These are phyloP conservation scores for Trametes sanguinea DNA, from an alignment of 768 basidiomycete genomes.

Conservation along the genomic window DNA sequence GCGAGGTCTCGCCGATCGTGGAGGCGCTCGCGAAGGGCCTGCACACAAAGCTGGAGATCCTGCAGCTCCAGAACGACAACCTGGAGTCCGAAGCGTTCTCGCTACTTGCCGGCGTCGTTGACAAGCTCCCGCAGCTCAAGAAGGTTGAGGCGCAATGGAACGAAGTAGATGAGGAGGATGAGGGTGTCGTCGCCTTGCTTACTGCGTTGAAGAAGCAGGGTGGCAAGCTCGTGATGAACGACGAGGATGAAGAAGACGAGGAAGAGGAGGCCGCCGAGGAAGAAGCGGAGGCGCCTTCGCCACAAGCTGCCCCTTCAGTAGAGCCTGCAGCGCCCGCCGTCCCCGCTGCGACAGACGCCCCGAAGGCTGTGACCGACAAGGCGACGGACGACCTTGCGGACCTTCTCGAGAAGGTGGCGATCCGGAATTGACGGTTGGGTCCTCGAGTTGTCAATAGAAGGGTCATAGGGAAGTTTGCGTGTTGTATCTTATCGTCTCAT, in stretches of 20 bases:
- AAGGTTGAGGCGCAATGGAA: constrained; percentile 89
- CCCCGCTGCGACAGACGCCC: constrained; percentile 2
- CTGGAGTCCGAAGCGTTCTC: constrained; percentile 69
- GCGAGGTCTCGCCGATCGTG: constrained; percentile 70
- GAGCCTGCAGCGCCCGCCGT: background rate
- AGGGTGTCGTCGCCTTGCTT: constrained; percentile 54
- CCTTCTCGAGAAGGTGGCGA: constrained; percentile 62
- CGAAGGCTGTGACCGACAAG: constrained; percentile 34
- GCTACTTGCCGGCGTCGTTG: constrained; percentile 67
- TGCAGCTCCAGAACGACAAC: constrained; percentile 93
- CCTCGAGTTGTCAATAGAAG: background rate
- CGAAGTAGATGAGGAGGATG: constrained; percentile 79
- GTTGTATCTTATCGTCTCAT: constrained; percentile 19
- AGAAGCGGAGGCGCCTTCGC: constrained; percentile 44
- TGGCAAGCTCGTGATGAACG: constrained; percentile 64
- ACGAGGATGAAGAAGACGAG: constrained; percentile 85
- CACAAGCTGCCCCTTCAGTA: constrained; percentile 31
- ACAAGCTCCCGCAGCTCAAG: constrained; percentile 59
- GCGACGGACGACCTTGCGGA: constrained; percentile 63
- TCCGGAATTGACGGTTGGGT: constrained; percentile 9
- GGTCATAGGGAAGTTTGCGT: constrained; percentile 6
- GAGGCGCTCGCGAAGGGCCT: constrained; percentile 64
- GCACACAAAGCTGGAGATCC: constrained; percentile 69
- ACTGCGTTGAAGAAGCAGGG: constrained; percentile 61
- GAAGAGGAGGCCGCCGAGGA: constrained; percentile 58